Conservation (phyloP, 805 yeast species). For the Kodamaea restingae region DNA sequence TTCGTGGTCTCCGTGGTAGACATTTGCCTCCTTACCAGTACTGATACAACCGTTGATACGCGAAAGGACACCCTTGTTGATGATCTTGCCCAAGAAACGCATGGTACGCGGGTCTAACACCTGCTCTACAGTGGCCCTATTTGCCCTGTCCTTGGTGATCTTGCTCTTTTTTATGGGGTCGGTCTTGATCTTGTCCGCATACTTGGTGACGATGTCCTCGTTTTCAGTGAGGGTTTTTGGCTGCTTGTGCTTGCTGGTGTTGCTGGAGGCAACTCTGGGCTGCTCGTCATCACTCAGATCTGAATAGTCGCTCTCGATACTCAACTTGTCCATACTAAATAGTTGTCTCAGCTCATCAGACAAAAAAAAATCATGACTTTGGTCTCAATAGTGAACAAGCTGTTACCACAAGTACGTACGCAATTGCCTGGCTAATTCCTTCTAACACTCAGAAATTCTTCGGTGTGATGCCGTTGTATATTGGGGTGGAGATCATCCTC, state of each 20-base stretch:
- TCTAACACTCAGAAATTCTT: constrained; percentile 49
- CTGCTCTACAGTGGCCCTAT: constrained; percentile 95
- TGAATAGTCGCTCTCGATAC: too few relatives aligned
- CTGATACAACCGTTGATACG: constrained; percentile 89
- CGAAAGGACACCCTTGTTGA: constrained; percentile 78
- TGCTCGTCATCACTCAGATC: too few relatives aligned
- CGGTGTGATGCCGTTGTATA: constrained; percentile 70
- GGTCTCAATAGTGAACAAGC: constrained; percentile 5
- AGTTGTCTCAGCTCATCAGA: background rate
- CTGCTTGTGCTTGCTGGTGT: background rate
- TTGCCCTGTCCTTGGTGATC: constrained; percentile 74
- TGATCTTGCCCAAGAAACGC: constrained; percentile 72
- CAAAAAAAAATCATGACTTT: constrained; percentile 4
- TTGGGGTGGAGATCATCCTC: constrained; percentile 81
- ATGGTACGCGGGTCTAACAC: constrained; percentile 94
- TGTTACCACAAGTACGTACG: constrained; percentile 13
- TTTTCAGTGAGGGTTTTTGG: constrained; percentile 9
- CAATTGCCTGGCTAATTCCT: background rate
- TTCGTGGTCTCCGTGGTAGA: constrained; percentile 72
- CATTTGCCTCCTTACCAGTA: constrained; percentile 99
- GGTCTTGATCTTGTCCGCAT: constrained; percentile 60
- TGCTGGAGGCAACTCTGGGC: too few relatives aligned
- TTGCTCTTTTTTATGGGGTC: constrained; percentile 58
- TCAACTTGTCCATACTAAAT: too few relatives aligned
- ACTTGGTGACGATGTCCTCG: constrained; percentile 53